Conservation (phyloP, 768 basidiomycete genomes). For the Tulasnella sp. region DNA sequence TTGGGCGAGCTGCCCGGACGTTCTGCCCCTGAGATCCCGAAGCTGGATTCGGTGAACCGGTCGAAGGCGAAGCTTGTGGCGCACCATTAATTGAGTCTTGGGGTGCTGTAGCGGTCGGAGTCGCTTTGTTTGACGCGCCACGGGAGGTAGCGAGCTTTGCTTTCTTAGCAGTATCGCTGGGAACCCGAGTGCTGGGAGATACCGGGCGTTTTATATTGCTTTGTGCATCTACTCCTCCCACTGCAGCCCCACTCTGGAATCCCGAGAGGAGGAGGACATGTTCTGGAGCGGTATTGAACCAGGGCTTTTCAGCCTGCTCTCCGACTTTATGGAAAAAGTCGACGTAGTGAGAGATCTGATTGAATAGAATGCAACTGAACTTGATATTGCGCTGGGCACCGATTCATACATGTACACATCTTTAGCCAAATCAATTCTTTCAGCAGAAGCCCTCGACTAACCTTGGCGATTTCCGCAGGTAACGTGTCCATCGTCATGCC, state of each 20-base stretch:
- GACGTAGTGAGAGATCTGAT: not conserved
- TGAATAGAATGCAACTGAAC: slow-evolving; percentile 11
- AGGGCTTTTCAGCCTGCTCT: not conserved
- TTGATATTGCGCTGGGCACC: slow-evolving; percentile 25
- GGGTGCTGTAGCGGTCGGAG: not conserved
- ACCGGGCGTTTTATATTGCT: not conserved
- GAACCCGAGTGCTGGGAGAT: slow-evolving; percentile 5
- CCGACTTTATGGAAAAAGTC: slow-evolving; percentile 27
- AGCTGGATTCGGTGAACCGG: not conserved
- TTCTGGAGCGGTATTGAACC: not conserved
- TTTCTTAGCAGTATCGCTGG: not conserved
- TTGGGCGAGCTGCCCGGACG: not conserved
- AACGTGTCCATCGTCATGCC: slow-evolving; percentile 25
- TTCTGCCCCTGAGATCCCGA: not conserved
- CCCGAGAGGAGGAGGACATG: slow-evolving; percentile 29
- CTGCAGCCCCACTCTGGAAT: not conserved
- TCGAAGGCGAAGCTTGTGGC: slow-evolving; percentile 23
- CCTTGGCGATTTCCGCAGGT: slow-evolving; percentile 30
- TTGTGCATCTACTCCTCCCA: not conserved
- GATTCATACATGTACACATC: not conserved
- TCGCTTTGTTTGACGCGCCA: not conserved
- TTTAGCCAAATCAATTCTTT: not conserved
- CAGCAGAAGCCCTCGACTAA: not conserved
- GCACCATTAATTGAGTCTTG: not conserved
- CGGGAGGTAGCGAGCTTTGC: not conserved